Percentiles rank a stretch among this genome's conserved stretches.
These are phyloP conservation scores for Talaromyces stipitatus DNA, from an alignment of 495 filamentous ascomycete genomes.

Conservation along the genomic window DNA sequence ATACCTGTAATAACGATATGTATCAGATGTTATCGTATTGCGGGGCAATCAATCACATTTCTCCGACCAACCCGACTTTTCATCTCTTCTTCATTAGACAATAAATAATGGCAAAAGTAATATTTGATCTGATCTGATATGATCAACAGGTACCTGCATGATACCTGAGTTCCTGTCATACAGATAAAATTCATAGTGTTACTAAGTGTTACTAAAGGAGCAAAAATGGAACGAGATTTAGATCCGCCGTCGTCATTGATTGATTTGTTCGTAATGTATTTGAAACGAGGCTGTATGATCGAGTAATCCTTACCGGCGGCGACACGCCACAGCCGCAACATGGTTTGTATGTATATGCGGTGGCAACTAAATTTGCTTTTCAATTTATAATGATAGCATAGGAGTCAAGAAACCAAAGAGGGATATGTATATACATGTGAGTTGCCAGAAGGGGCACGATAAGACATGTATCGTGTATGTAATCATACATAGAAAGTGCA, in stretches of 20 bases:
- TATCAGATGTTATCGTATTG: background rate
- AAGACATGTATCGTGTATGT: background rate
- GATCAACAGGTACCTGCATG: background rate
- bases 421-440: background rate
- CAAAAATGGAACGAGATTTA: background rate
- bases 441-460: background rate
- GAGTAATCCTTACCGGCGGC: background rate
- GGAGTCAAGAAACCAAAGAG: background rate
- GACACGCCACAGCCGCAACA: background rate
- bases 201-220: background rate
- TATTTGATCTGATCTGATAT: background rate
- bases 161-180: background rate
- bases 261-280: background rate
- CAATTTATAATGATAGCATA: background rate
- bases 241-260: background rate
- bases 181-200: background rate
- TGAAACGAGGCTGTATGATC: background rate
- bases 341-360: background rate
- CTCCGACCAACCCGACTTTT: background rate
- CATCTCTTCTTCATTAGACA: background rate
- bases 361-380: background rate
- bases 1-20: constrained; percentile 10
- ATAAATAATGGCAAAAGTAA: background rate
- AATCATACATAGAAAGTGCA: background rate
- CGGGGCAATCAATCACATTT: background rate